These are phyloP conservation scores for Diplocarpon mali DNA, from an alignment of 2,329 filamentous ascomycete genomes.

Conservation along the genomic window DNA sequence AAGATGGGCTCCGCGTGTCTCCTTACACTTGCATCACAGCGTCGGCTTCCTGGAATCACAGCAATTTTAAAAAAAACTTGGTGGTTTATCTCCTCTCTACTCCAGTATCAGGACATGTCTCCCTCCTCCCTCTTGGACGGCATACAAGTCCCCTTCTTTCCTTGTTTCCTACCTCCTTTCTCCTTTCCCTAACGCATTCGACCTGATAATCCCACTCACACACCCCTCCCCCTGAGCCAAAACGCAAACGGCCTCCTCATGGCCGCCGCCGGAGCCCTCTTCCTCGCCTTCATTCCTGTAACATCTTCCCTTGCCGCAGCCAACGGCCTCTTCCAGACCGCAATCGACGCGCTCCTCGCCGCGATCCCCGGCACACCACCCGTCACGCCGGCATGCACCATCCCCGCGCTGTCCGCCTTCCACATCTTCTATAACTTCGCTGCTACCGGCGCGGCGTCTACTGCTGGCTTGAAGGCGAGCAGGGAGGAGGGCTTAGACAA, in stretches of 20 bases:
- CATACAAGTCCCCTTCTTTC: background rate
- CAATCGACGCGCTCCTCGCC: background rate
- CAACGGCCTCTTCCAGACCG: background rate
- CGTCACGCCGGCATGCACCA: background rate
- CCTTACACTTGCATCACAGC: too few relatives aligned
- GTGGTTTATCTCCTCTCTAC: too few relatives aligned
- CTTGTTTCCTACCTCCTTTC: background rate
- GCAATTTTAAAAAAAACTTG: too few relatives aligned
- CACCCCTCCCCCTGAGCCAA: background rate
- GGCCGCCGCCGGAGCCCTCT: background rate
- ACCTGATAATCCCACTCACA: too few relatives aligned
- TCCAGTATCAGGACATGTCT: too few relatives aligned
- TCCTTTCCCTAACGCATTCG: too few relatives aligned
- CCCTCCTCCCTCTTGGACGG: background rate
- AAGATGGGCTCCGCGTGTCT: too few relatives aligned
- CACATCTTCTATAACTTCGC: conserved; percentile 1
- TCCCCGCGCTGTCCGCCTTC: background rate
- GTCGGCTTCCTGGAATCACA: too few relatives aligned
- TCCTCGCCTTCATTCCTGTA: background rate
- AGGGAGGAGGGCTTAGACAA: conserved; percentile 2
- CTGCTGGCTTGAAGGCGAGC: background rate
- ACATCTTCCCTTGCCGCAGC: background rate
- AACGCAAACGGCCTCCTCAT: background rate
- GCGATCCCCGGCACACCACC: background rate
- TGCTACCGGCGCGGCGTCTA: background rate